Percentiles rank a stretch among this genome's conserved stretches.
Evolutionary conservation across 1,284 basidiomycete species (phyloP).

Genomic region (Ustilago bromivora): DNA sequence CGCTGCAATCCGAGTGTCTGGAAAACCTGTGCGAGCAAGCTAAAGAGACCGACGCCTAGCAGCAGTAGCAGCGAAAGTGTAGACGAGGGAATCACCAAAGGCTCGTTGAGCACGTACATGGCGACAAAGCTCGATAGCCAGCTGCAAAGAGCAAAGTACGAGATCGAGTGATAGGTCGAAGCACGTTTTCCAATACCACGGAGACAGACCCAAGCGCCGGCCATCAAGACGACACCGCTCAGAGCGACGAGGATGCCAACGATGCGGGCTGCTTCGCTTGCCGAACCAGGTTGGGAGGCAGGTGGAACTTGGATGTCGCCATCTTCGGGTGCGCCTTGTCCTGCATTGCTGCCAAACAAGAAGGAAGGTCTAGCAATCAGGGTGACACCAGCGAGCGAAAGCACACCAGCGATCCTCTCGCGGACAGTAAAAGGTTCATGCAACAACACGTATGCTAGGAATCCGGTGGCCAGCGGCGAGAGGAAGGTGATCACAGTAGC

Average conservation of each 20-base stretch:
- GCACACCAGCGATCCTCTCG: slow-evolving; percentile 77
- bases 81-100: slow-evolving; percentile 42
- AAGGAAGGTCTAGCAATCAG: slow-evolving; percentile 72
- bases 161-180: slow-evolving; percentile 79
- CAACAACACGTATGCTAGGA: slow-evolving; percentile 78
- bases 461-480: slow-evolving; percentile 77
- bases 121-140: slow-evolving; percentile 73
- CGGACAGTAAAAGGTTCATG: slow-evolving; percentile 76
- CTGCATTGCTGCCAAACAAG: slow-evolving; percentile 36
- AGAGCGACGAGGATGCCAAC: slow-evolving; percentile 73
- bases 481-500: slow-evolving; percentile 82
- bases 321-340: slow-evolving; percentile 38
- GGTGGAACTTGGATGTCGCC: slow-evolving; percentile 30
- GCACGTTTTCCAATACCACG: slow-evolving; percentile 80
- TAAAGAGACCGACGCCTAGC: slow-evolving; percentile 48
- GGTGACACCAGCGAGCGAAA: slow-evolving; percentile 76
- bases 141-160: slow-evolving; percentile 77
- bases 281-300: slow-evolving; percentile 12
- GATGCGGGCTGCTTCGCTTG: slow-evolving; percentile 31
- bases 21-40: slow-evolving; percentile 51
- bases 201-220: slow-evolving; percentile 77
- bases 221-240: slow-evolving; percentile 76
- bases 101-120: slow-evolving; percentile 40
- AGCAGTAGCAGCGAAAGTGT: slow-evolving; percentile 33
- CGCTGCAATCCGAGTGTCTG: slow-evolving; percentile 56